phyloP scores from a whole-genome alignment of 2,329 filamentous ascomycete species.

The Fusarium tricinctum region DNA sequence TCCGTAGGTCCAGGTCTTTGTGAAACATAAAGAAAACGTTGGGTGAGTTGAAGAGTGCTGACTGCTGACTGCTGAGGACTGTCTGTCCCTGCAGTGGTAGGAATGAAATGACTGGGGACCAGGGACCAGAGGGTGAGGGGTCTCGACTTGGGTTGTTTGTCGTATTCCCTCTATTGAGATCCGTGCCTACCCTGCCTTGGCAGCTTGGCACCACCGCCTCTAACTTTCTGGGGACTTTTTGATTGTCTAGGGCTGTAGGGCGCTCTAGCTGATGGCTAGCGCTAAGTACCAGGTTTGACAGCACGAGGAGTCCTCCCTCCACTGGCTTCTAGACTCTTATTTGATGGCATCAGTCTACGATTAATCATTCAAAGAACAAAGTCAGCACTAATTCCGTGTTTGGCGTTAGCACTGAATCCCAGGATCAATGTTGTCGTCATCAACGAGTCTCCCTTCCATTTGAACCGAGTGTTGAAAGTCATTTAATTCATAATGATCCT shows the following conservation, averaged over 20 bases:
- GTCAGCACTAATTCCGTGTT: constrained; percentile 41
- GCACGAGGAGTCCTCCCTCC: neutral
- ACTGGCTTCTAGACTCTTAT: constrained; percentile 7
- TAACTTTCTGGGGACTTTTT: constrained; percentile 27
- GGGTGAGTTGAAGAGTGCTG: constrained; percentile 6
- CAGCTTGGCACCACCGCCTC: constrained; percentile 28
- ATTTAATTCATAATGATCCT: neutral
- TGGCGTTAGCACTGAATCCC: constrained; percentile 14
- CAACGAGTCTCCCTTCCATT: constrained; percentile 22
- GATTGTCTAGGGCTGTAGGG: constrained; percentile 6
- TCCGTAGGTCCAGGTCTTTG: neutral
- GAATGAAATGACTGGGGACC: constrained; percentile 6
- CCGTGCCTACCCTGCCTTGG: constrained; percentile 27
- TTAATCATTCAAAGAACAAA: constrained; percentile 24
- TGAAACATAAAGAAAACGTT: constrained; percentile 43
- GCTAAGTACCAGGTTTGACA: constrained; percentile 2
- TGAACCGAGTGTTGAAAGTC: neutral
- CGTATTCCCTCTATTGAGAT: constrained; percentile 27
- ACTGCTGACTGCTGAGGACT: neutral
- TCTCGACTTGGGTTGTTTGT: constrained; percentile 21
- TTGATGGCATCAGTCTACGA: constrained; percentile 20
- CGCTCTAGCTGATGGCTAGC: neutral
- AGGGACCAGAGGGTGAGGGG: constrained; percentile 1
- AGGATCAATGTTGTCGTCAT: constrained; percentile 34
- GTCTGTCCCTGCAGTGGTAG: neutral